These are phyloP conservation scores for Nemania sp. DNA, from an alignment of 2,329 filamentous ascomycete genomes.

Conservation along the genomic window DNA sequence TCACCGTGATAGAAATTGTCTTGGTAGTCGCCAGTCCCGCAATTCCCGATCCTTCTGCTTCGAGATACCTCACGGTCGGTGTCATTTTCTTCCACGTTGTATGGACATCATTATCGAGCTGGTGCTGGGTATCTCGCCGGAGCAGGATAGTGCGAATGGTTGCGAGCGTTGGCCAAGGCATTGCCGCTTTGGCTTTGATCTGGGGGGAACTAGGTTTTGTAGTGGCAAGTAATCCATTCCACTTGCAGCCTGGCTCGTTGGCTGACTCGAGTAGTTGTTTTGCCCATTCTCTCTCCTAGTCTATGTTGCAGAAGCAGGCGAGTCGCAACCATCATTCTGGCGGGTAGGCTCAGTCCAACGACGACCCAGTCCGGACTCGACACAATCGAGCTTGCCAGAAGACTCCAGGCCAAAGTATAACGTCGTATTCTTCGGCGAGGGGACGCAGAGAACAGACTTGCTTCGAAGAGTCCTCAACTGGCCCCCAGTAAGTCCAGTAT, in stretches of 20 bases:
- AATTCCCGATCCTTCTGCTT: constrained; percentile 1
- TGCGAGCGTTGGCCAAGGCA: constrained; percentile 20
- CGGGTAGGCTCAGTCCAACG: background rate
- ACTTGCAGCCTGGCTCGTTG: background rate
- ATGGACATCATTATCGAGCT: constrained; percentile 24
- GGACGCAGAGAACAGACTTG: constrained; percentile 1
- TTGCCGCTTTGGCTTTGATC: constrained; percentile 14
- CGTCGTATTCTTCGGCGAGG: constrained; percentile 25
- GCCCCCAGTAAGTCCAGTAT: background rate
- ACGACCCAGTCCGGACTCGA: background rate
- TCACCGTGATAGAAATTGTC: constrained; percentile 10
- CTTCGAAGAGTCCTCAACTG: constrained; percentile 10
- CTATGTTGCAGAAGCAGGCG: constrained; percentile 12
- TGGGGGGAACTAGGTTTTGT: constrained; percentile 28
- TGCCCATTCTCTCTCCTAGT: constrained; percentile 15
- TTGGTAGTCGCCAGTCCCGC: constrained; percentile 5
- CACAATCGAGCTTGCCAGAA: background rate
- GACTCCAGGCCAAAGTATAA: constrained; percentile 16
- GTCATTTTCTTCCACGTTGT: constrained; percentile 19
- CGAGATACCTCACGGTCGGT: constrained; percentile 15
- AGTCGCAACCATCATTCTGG: constrained; percentile 15
- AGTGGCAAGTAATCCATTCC: constrained; percentile 9
- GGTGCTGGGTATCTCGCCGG: constrained; percentile 13
- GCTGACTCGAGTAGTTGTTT: constrained; percentile 20
- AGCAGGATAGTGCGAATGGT: constrained; percentile 6